Evolutionary conservation across 345 rosid genomes (phyloP).

Genomic region (Citrus medica): DNA sequence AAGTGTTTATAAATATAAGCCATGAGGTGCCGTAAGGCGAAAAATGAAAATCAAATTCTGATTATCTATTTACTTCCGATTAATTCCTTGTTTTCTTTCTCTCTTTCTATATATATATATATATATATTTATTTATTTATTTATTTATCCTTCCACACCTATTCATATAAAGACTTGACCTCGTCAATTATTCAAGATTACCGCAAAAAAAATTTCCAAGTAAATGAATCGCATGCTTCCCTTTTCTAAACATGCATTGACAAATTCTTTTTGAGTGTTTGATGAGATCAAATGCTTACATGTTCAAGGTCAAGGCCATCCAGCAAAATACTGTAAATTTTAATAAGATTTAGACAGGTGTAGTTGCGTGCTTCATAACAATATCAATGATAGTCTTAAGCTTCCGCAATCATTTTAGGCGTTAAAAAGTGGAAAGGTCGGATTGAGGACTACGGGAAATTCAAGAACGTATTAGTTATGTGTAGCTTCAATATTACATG

Average conservation of each 20-base stretch:
- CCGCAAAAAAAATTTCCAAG: not conserved
- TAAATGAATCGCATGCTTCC: not conserved
- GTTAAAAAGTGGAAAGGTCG: no score
- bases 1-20: constrained; percentile 2
- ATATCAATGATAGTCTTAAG: not conserved
- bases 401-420: no score
- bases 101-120: no score
- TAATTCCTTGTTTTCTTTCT: not conserved
- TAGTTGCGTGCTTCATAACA: not conserved
- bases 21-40: constrained; percentile 22
- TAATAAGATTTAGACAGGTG: not conserved
- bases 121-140: rapidly evolving
- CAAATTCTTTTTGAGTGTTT: not conserved
- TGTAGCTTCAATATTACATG: no score
- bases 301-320: not conserved
- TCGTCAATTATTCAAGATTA: not conserved
- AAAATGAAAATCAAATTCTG: not conserved
- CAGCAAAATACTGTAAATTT: not conserved
- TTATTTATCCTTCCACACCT: not conserved
- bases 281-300: not conserved
- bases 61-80: not conserved
- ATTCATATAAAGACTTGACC: not conserved
- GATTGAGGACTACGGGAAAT: no score
- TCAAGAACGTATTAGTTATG: no score
- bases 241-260: constrained; percentile 7